phyloP scores from a whole-genome alignment of 768 basidiomycete genomes.

The Russula sp. region DNA sequence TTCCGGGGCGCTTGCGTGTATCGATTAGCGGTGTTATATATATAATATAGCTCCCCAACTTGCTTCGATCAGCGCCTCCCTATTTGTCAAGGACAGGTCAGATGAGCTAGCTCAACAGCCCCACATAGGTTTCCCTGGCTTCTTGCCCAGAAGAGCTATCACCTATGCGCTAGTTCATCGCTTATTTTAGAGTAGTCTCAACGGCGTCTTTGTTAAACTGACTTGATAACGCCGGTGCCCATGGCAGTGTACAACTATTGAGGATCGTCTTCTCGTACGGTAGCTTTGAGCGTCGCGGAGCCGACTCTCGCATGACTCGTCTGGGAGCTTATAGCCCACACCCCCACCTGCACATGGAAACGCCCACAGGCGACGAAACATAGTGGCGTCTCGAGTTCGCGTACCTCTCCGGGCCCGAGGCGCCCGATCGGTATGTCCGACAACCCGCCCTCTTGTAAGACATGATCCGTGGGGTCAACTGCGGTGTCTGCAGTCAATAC shows the following conservation, averaged over 20 bases:
- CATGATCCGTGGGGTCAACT: conserved; percentile 53
- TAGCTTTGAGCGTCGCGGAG: conserved; percentile 38
- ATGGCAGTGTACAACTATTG: conserved; percentile 4
- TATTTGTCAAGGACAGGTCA: not conserved
- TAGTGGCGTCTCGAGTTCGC: conserved; percentile 48
- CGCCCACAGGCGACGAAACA: conserved; percentile 70
- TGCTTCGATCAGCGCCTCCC: not conserved
- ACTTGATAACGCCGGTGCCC: not conserved
- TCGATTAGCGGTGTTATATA: conserved; percentile 1
- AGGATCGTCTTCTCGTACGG: conserved; percentile 27
- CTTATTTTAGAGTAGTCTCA: not conserved
- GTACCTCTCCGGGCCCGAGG: conserved; percentile 49
- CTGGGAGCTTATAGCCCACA: conserved; percentile 27
- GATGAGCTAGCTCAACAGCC: not conserved
- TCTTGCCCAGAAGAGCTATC: not conserved
- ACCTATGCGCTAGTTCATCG: not conserved
- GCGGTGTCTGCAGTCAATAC: conserved; percentile 49
- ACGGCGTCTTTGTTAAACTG: not conserved
- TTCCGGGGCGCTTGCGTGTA: not conserved
- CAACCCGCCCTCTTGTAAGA: conserved; percentile 64
- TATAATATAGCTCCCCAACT: not conserved
- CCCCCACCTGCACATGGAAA: conserved; percentile 46
- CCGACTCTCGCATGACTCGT: conserved; percentile 27
- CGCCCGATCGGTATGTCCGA: conserved; percentile 57
- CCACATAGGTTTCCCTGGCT: not conserved